Evolutionary conservation across 2,329 filamentous ascomycete species (phyloP).

Genomic region (Ophiostoma perfectum): DNA sequence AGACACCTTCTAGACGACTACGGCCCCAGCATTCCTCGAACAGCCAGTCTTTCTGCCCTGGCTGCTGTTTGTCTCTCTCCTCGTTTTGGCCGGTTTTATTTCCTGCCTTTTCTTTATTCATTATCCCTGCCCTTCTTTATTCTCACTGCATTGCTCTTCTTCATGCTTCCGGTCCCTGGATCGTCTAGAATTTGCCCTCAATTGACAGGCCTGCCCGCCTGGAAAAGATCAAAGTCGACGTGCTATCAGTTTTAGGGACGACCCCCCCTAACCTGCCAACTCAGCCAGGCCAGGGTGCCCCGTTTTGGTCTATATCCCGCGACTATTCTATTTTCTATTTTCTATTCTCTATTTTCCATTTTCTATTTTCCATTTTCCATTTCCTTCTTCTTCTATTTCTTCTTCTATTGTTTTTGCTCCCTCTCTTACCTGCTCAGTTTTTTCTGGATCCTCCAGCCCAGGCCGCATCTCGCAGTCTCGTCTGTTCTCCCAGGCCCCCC

Average conservation of each 20-base stretch:
- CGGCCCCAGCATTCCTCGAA: not conserved
- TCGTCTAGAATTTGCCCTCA: conserved; percentile 2
- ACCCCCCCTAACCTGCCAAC: not conserved
- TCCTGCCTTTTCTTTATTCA: not conserved
- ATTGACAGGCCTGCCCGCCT: not conserved
- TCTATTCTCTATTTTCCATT: not conserved
- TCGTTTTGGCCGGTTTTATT: not conserved
- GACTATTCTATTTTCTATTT: not conserved
- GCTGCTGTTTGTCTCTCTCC: not conserved
- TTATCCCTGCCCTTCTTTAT: not conserved
- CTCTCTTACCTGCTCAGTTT: not conserved
- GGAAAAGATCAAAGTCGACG: conserved; percentile 1
- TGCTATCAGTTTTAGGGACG: not conserved
- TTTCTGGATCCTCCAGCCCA: conserved; percentile 1
- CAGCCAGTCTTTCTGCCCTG: not conserved
- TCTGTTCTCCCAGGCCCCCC: not conserved
- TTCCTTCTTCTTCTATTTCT: not conserved
- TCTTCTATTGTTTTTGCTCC: not conserved
- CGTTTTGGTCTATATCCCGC: conserved; percentile 9
- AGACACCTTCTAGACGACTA: too few relatives aligned
- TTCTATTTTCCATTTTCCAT: not conserved
- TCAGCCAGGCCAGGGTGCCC: not conserved
- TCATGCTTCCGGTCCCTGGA: not conserved
- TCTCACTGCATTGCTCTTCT: not conserved
- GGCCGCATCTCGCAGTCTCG: conserved; percentile 10